phyloP scores from a whole-genome alignment of 331 rosid genomes.

The Stylosanthes scabra region DNA sequence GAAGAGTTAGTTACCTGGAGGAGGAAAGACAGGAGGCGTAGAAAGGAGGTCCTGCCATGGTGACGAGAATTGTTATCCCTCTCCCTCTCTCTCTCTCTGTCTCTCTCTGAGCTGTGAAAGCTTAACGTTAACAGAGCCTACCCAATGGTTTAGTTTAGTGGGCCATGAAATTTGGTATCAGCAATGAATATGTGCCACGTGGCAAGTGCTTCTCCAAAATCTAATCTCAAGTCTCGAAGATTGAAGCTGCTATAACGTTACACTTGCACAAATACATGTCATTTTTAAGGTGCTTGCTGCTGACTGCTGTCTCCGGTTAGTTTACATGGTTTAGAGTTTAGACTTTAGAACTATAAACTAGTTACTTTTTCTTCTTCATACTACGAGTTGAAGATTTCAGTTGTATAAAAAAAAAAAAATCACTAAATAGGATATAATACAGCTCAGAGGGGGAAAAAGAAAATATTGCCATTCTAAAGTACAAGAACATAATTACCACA shows the following conservation, averaged over 20 bases:
- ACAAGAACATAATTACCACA: too few species aligned
- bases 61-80: constrained; percentile 18
- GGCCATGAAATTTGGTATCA: constrained; percentile 63
- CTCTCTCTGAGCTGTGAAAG: constrained; percentile 5
- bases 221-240: not conserved
- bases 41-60: constrained; percentile 70
- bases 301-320: not conserved
- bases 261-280: not conserved
- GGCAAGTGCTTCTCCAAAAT: constrained; percentile 15
- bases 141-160: constrained; percentile 40
- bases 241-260: not conserved
- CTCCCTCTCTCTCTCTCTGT: too few species aligned
- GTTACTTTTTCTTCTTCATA: too few species aligned
- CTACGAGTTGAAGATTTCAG: too few species aligned
- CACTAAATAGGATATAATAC: too few species aligned
- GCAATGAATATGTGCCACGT: constrained; percentile 75
- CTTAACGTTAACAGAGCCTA: constrained; percentile 16
- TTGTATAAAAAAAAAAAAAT: too few species aligned
- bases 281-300: not conserved
- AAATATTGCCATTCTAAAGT: too few species aligned
- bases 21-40: constrained; percentile 55
- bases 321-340: too few species aligned
- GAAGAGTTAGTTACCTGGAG: constrained; percentile 51
- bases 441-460: too few species aligned
- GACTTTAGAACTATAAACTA: too few species aligned